Evolutionary conservation across 805 yeast genomes (phyloP).

Genomic region (Osmozyma mogii): DNA sequence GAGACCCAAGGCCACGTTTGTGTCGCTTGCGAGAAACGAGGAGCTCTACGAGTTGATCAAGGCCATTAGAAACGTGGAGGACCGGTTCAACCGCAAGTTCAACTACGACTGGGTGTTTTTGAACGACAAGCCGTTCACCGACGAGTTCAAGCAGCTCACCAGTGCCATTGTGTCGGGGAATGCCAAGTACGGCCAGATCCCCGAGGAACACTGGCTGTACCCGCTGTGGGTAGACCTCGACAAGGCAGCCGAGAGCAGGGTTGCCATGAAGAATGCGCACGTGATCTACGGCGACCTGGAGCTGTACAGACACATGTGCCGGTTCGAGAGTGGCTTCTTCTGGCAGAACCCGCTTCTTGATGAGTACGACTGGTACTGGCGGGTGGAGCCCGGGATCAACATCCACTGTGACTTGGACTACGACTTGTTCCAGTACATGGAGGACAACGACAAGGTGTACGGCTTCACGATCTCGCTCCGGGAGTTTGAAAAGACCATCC

Average conservation of each 20-base stretch:
- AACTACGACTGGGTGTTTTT: slow-evolving; percentile 21
- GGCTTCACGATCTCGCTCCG: slow-evolving; percentile 18
- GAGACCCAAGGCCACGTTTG: slow-evolving; percentile 10
- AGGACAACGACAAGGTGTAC: slow-evolving; percentile 14
- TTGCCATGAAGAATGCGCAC: slow-evolving; percentile 14
- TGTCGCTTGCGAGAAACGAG: slow-evolving; percentile 11
- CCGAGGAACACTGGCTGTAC: slow-evolving; percentile 15
- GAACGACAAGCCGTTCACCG: slow-evolving; percentile 17
- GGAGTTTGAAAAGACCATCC: slow-evolving; percentile 16
- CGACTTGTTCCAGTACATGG: slow-evolving; percentile 19
- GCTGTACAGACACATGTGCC: slow-evolving; percentile 14
- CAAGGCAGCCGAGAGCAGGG: slow-evolving; percentile 20
- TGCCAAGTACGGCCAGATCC: slow-evolving; percentile 14
- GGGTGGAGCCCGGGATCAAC: slow-evolving; percentile 17
- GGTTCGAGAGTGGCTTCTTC: slow-evolving; percentile 16
- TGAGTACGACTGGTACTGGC: slow-evolving; percentile 20
- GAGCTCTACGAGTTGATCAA: slow-evolving; percentile 8
- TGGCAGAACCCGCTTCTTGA: slow-evolving; percentile 14
- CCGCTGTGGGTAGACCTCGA: slow-evolving; percentile 15
- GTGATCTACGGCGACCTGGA: slow-evolving; percentile 24
- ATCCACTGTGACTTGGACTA: slow-evolving; percentile 18
- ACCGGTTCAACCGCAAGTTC: slow-evolving; percentile 12
- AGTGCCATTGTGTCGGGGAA: slow-evolving; percentile 14
- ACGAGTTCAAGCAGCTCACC: slow-evolving; percentile 13
- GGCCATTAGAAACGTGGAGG: not conserved